Base-by-base conservation (phyloP, 805 yeast species). In the Kodamaea lidongshanica region DNA sequence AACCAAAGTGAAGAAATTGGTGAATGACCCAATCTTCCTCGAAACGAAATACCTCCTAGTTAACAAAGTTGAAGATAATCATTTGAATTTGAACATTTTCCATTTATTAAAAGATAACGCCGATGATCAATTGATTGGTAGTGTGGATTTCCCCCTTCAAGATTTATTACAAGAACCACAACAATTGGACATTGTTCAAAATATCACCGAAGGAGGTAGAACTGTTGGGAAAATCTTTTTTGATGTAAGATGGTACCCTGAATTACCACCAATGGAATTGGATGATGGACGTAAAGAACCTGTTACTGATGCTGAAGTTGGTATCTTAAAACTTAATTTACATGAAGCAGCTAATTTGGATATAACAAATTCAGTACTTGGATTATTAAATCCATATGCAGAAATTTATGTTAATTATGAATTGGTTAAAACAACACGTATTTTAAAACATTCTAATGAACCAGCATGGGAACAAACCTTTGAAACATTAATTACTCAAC, bases 391-490 rank as follows among this genome's bases (percentile, higher is more conserved):
- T 48, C 81, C 92, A 16, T 77, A 70, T 52, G 87, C 87, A 10
- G 83, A 79, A 45, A 51, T 83, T 12, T 74, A 58, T 42, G 52
- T 80, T 29, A 74, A 79, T 50, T 70, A 69, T 22, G 69, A 75
- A 39, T 55, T 73, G 32, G 64, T 69, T n/a, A 69, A 70, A 44
- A 58, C 58, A 5, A 72, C 76, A 32, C 74, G 92, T 61, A 68
- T 71, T 18, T 62, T 81, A 49, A 77, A 74, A 45, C 70, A 74
- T 46, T 67, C 76, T 6, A 83, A 81, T 45, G 85, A 77, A 45
- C 94, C 94, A 11, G 59, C 77, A 8, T 83, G 82, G 77, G 77
- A 74, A 36, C 75, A 76, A 44, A 51, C 67, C 16, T 54, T 75
- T 33, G 94, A 83, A 54, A 49, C 72, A 4, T 63, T 83, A 41